Base-by-base conservation (phyloP, 2,329 filamentous ascomycete species). In the Podosphaera fusca region DNA sequence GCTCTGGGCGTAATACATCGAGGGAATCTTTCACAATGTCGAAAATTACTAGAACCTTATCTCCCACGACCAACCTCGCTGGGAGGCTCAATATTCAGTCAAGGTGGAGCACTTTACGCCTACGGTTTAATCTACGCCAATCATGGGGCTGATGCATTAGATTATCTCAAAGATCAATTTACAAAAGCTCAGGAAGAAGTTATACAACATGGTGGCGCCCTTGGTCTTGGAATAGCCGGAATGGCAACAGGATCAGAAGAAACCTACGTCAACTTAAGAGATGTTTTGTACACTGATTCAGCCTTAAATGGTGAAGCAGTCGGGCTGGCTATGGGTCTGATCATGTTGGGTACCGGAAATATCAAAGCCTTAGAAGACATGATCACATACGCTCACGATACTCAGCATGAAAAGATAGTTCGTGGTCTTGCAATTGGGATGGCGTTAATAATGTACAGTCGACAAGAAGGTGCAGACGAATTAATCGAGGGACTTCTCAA, bases 321-420 rank as follows among this genome's bases (percentile, higher is more conserved):
- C 53, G 92, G 92, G 65, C 77, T 98, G 58, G 78, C 90, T 10
- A 96, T 98, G 87, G 92, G 92, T 70, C 78, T 98, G 52, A 89
- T 98, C 69, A 98, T 96, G 92, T 75, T 98, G 57, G 92, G 92
- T 57, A 95, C 90, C n/a, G 92, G 90, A 60, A 95, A 95, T 68
- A 83, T 88, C 67, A 88, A 86, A 69, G 89, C 88, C 7, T 73
- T 98, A 6, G 87, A 95, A 67, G 87, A 94, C 64, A 95, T 98
- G 90, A 92, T 95, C 58, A 85, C 88, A 52, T 98, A 98, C 67
- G 88, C 92, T 3, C 92, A 95, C 66, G 92, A 98, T 63, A 98
- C 92, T 0, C 90, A 94, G 60, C 92, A 98, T 72, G 92, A 98
- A 74, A 98, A 98, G 78, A 96, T 94, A 66, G 88, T 98, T 31